Evolutionary conservation across 257 asterid genomes (phyloP).

Genomic region (Knoxia roxburghii): DNA sequence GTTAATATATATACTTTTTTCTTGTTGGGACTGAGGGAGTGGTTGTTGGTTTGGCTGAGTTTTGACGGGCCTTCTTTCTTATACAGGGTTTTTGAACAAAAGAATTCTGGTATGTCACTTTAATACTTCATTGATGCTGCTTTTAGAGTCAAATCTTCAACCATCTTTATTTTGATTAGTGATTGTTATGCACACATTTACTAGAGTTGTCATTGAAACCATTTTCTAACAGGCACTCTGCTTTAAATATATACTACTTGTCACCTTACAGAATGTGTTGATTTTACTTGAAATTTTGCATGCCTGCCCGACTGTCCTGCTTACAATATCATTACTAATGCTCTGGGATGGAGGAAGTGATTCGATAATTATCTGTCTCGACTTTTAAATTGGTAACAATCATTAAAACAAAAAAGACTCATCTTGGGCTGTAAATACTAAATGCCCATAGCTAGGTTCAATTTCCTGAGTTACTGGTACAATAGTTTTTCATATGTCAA

Average conservation of each 20-base stretch:
- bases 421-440: not conserved
- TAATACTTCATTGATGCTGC: not conserved
- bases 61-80: not conserved
- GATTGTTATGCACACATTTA: too few species aligned
- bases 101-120: slow-evolving; percentile 1
- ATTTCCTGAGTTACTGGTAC: not conserved
- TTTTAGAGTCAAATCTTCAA: not conserved
- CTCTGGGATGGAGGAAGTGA: too few species aligned
- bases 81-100: slow-evolving; percentile 6
- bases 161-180: not conserved
- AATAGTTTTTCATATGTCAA: not conserved
- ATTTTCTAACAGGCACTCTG: not conserved
- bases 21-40: too few species aligned
- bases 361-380: not conserved
- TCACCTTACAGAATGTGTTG: not conserved
- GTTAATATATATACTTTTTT: not conserved
- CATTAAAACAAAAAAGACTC: not conserved
- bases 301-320: not conserved
- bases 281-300: too few species aligned
- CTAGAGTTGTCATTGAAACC: not conserved
- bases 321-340: too few species aligned
- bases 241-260: not conserved
- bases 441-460: not conserved
- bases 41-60: not conserved
- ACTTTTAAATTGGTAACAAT: too few species aligned